Evolutionary conservation across 805 yeast genomes (phyloP), one percentile per base, ranked within the genome.

Genomic region (Kockiozyma suomiensis): DNA sequence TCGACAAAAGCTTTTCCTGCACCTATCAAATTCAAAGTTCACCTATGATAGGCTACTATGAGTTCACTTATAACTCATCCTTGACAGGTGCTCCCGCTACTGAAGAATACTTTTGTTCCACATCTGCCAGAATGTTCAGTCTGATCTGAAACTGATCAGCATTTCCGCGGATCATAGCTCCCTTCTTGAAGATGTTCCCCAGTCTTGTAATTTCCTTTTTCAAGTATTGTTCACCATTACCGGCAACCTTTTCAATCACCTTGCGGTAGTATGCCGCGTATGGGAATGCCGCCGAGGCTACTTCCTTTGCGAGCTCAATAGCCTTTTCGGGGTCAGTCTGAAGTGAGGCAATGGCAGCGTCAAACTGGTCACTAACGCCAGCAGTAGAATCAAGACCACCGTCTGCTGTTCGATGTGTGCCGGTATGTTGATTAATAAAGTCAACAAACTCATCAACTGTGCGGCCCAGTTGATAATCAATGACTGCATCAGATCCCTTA

Each of bases 111-210:
- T 41, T 37, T 45, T 19, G 66, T 61, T 65, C 77, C 74, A 38
- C 72, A 38, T 58, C 68, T 51, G 68, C 69, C 62, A 85, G 72
- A 40, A 85, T 76, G 67, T 86, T 86, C 54, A 78, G 65, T 68
- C 86, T 78, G 68, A 77, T 77, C 61, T 74, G 73, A 69, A 85
- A 75, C 58, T 79, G 77, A 67, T 86, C 91, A 19, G 74, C 71
- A 41, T 81, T 78, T n/a, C 69, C 73, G 10, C 71, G 69, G 40
- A 73, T 73, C 54, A 84, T 66, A 47, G 73, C 70, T 15, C 74
- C 75, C 33, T 68, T 65, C 25, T 66, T 59, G 40, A 85, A 60
- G 28, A 85, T 73, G 26, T 73, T 73, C 8, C 70, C 66, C 52
- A 86, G 75, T 60, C 90, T 77, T 2, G 66, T 64, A 19, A 73